These are phyloP conservation scores for Phaseolus coccineus DNA, from an alignment of 331 rosid species.

Conservation along the genomic window DNA sequence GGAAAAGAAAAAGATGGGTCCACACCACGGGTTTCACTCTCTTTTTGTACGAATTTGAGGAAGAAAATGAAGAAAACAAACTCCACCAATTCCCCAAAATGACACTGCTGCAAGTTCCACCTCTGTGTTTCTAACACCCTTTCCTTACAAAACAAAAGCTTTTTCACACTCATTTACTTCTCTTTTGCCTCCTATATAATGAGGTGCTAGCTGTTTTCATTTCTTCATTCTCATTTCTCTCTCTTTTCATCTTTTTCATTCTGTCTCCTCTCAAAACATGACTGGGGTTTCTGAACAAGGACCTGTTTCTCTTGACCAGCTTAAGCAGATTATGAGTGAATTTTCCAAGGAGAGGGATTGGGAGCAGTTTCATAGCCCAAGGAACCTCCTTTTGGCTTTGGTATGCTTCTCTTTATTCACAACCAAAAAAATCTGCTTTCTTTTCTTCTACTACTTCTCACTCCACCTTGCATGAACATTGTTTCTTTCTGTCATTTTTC, in stretches of 20 bases:
- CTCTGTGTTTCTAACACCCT: too few relatives aligned
- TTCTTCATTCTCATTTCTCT: not conserved
- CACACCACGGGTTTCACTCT: too few relatives aligned
- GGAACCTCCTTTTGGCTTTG: conserved; percentile 93
- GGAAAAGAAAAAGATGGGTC: too few relatives aligned
- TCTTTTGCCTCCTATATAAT: not conserved
- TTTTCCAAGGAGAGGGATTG: conserved; percentile 81
- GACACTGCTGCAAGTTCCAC: not conserved
- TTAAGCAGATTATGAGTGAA: conserved; percentile 63
- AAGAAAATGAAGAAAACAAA: conserved; percentile 1
- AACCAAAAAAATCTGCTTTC: not conserved
- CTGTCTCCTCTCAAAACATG: conserved; percentile 46
- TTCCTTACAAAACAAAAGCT: not conserved
- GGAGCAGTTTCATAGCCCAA: conserved; percentile 86
- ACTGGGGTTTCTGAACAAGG: conserved; percentile 44
- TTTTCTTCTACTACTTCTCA: not conserved
- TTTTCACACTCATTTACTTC: not conserved
- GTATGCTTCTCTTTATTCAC: conserved; percentile 46
- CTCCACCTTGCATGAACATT: not conserved
- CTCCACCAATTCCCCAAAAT: not conserved
- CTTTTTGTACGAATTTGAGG: not conserved
- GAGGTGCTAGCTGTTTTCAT: not conserved
- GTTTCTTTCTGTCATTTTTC: not conserved
- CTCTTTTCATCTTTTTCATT: not conserved
- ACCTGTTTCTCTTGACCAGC: conserved; percentile 66